A percentile compares a stretch with the other conserved stretches of the same genome.
Evolutionary conservation across 257 asterid species (phyloP).

Genomic region (Knoxia roxburghii): DNA sequence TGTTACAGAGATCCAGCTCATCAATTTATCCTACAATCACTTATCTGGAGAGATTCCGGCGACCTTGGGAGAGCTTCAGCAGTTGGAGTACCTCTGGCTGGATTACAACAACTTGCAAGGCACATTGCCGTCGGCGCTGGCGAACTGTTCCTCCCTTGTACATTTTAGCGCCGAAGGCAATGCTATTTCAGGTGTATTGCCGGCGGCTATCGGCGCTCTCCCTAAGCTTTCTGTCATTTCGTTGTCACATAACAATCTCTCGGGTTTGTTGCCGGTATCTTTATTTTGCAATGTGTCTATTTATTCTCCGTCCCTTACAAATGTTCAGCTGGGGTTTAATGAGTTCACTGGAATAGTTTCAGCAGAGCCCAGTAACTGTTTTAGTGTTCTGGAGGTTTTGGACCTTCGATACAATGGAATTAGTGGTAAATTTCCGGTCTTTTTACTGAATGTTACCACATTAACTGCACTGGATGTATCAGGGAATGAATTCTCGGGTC

Average conservation of each 20-base stretch:
- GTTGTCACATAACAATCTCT: constrained; percentile 42
- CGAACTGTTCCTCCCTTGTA: constrained; percentile 60
- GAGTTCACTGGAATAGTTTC: constrained; percentile 39
- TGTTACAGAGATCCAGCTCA: constrained; percentile 30
- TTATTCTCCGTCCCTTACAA: constrained; percentile 44
- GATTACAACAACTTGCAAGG: constrained; percentile 50
- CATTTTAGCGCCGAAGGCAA: constrained; percentile 66
- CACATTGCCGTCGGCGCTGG: constrained; percentile 61
- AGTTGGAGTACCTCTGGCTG: constrained; percentile 52
- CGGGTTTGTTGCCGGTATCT: constrained; percentile 52
- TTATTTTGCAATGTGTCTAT: constrained; percentile 50
- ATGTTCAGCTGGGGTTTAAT: constrained; percentile 58
- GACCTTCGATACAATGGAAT: constrained; percentile 43
- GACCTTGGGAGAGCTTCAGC: constrained; percentile 43
- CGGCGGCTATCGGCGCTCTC: constrained; percentile 46
- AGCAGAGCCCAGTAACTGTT: constrained; percentile 20
- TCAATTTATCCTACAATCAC: constrained; percentile 45
- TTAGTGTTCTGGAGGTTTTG: constrained; percentile 47
- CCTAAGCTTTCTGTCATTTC: constrained; percentile 49
- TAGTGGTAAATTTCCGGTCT: constrained; percentile 35
- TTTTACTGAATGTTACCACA: constrained; percentile 31
- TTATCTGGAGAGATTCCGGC: constrained; percentile 57
- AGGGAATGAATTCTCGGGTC: constrained; percentile 45
- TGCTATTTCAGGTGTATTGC: constrained; percentile 47
- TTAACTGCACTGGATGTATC: constrained; percentile 52